Percentiles rank a stretch among this genome's conserved stretches.
Evolutionary conservation across 75 land plant genomes (phyloP).

Genomic region (Cupressus sempervirens): DNA sequence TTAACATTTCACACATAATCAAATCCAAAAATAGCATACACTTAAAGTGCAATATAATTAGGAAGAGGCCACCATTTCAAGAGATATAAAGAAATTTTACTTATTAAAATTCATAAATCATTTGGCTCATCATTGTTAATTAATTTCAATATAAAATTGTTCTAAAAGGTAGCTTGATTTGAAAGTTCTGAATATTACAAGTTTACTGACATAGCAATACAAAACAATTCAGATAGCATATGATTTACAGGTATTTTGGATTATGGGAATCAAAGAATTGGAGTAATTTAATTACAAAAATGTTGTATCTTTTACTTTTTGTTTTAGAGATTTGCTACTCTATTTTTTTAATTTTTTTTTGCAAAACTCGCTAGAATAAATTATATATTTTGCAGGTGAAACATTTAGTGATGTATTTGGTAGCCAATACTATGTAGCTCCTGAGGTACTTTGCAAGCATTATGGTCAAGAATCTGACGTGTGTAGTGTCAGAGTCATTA

Average conservation of each 20-base stretch:
- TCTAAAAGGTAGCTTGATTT: too few species aligned
- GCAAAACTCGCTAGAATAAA: neutral
- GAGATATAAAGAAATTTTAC: too few species aligned
- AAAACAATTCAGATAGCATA: too few species aligned
- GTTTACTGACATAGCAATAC: too few species aligned
- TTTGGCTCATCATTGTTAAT: too few species aligned
- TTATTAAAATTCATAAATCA: too few species aligned
- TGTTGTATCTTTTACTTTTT: neutral
- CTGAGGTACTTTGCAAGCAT: constrained; percentile 17
- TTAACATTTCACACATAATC: too few species aligned
- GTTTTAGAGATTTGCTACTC: neutral
- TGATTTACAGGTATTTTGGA: neutral
- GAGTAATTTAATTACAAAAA: neutral
- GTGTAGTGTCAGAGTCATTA: constrained; percentile 26
- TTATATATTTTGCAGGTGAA: constrained; percentile 8
- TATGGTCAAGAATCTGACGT: constrained; percentile 25
- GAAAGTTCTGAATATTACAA: too few species aligned
- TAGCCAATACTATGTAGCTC: constrained; percentile 27
- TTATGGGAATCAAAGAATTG: neutral
- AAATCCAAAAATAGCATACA: too few species aligned
- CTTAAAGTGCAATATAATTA: too few species aligned
- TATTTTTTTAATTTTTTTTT: neutral
- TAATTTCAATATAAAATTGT: too few species aligned
- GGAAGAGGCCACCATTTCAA: too few species aligned
- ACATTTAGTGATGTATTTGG: constrained; percentile 23